These are phyloP conservation scores for Metschnikowia cerradonensis DNA, from an alignment of 805 yeast genomes.

Conservation along the genomic window DNA sequence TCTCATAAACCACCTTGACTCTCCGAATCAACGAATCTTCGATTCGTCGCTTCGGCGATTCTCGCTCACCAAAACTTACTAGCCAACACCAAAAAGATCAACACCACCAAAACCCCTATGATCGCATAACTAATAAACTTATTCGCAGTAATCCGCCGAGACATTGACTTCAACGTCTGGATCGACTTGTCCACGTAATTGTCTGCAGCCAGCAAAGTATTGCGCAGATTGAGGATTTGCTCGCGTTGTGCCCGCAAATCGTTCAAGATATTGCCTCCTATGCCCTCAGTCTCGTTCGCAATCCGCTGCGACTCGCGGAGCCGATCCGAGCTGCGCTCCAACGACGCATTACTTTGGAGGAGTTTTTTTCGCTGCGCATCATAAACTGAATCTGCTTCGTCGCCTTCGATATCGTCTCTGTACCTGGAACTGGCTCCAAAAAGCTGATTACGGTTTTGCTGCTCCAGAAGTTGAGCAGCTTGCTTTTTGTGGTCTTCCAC, in stretches of 20 bases:
- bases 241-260: conserved; percentile 92
- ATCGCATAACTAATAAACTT: conserved; percentile 87
- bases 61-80: conserved; percentile 65
- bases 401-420: conserved; percentile 27
- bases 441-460: conserved; percentile 65
- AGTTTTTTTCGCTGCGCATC: conserved; percentile 78
- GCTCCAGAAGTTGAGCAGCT: conserved; percentile 57
- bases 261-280: conserved; percentile 86
- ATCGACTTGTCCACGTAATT: conserved; percentile 87
- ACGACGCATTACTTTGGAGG: conserved; percentile 68
- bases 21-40: too few relatives aligned
- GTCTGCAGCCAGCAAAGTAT: conserved; percentile 85
- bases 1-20: too few relatives aligned
- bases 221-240: conserved; percentile 81
- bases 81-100: conserved; percentile 78
- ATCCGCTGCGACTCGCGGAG: conserved; percentile 82
- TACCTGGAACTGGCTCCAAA: conserved; percentile 52
- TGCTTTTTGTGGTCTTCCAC: conserved; percentile 53
- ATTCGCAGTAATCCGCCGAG: conserved; percentile 87
- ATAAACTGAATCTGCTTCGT: conserved; percentile 20
- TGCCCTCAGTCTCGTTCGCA: conserved; percentile 86
- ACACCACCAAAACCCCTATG: conserved; percentile 76
- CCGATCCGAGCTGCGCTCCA: conserved; percentile 80
- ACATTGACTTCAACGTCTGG: conserved; percentile 84
- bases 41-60: background rate